Evolutionary conservation across 116 monocot genomes (phyloP).

Genomic region (Zostera marina): DNA sequence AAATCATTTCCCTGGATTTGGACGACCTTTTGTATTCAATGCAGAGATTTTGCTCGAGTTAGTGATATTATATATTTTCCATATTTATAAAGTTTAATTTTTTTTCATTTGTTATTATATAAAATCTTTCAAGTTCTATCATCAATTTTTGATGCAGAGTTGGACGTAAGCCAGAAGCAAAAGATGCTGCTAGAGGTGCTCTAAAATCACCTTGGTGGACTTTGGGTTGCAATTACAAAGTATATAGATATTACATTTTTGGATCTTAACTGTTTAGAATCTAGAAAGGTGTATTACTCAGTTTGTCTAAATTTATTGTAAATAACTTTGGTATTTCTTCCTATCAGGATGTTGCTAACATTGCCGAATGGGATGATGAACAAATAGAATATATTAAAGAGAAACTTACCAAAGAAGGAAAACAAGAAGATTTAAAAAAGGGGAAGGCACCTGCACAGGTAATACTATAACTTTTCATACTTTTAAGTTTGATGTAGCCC

Average conservation of each 20-base stretch:
- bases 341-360: conserved; percentile 61
- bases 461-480: background rate
- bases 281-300: background rate
- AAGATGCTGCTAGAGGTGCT: conserved; percentile 86
- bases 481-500: no score
- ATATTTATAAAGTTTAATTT: background rate
- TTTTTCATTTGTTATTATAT: background rate
- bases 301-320: background rate
- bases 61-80: conserved; percentile 12
- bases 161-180: conserved; percentile 76
- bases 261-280: background rate
- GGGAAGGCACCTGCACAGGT: conserved; percentile 90
- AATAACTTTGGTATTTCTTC: background rate
- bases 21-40: conserved; percentile 78
- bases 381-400: conserved; percentile 90
- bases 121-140: background rate
- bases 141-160: conserved; percentile 24
- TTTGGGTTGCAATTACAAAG: conserved; percentile 73
- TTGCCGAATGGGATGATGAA: conserved; percentile 91
- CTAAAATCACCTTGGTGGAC: conserved; percentile 99
- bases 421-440: conserved; percentile 75
- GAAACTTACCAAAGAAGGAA: conserved; percentile 80
- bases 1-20: conserved; percentile 95
- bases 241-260: conserved; percentile 19
- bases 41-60: conserved; percentile 88